A percentile compares a stretch with the other conserved stretches of the same genome.
Evolutionary conservation across 23 red algal genomes (phyloP).

Genomic region (Gracilaria domingensis): DNA sequence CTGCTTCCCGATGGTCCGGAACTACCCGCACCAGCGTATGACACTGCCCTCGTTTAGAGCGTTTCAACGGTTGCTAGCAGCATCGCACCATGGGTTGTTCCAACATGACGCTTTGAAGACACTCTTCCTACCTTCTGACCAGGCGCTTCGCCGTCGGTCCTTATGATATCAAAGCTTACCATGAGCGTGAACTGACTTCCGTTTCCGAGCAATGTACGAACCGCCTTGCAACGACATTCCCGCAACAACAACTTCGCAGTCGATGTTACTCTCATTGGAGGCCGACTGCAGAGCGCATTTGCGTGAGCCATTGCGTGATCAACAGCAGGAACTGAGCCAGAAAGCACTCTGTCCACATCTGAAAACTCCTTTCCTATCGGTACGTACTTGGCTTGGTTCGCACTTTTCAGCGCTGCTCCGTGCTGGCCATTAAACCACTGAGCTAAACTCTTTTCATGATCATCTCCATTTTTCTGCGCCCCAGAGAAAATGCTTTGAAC

Average conservation of each 20-base stretch:
- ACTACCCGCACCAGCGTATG: constrained; percentile 31
- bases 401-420: constrained; percentile 40
- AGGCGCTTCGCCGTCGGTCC: neutral
- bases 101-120: constrained; percentile 30
- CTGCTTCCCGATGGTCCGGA: constrained; percentile 35
- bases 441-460: constrained; percentile 70
- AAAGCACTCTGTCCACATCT: constrained; percentile 17
- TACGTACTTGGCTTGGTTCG: constrained; percentile 37
- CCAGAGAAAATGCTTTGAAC: constrained; percentile 34
- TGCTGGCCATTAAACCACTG: constrained; percentile 70
- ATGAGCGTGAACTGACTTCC: constrained; percentile 47
- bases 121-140: neutral
- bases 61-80: constrained; percentile 45
- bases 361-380: neutral
- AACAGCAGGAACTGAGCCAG: constrained; percentile 37
- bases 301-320: constrained; percentile 52
- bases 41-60: constrained; percentile 35
- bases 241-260: neutral
- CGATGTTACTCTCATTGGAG: constrained; percentile 43
- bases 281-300: constrained; percentile 46
- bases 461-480: constrained; percentile 10
- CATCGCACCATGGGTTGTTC: constrained; percentile 19
- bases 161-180: constrained; percentile 33
- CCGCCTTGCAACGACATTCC: constrained; percentile 50
- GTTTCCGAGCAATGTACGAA: constrained; percentile 41